Conservation (phyloP, 371 early-diverging fungal species). For the Coemansia sp. region DNA sequence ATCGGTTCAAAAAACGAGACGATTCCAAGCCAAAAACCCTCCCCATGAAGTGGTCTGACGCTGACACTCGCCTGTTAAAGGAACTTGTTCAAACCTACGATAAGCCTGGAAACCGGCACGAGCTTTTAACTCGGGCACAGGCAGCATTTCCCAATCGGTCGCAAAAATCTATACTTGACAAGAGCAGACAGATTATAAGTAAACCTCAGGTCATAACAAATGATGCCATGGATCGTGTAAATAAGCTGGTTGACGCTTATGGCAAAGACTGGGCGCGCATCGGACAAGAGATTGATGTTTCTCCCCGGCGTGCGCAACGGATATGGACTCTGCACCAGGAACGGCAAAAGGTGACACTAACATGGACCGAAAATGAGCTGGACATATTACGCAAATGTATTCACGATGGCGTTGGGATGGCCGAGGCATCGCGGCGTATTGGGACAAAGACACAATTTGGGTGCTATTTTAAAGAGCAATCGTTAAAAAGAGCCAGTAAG, state of each 20-base stretch:
- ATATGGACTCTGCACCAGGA: background rate
- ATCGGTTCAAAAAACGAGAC: too few relatives aligned
- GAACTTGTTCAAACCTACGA: too few relatives aligned
- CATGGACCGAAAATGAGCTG: background rate
- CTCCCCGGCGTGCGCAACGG: background rate
- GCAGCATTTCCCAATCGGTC: too few relatives aligned
- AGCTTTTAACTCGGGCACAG: too few relatives aligned
- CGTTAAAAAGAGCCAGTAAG: background rate
- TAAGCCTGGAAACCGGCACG: too few relatives aligned
- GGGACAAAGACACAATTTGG: background rate
- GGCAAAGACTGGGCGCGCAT: slow-evolving; percentile 20
- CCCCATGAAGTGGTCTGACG: too few relatives aligned
- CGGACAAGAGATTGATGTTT: background rate
- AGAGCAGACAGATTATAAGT: too few relatives aligned
- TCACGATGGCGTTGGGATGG: background rate
- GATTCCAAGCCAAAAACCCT: too few relatives aligned
- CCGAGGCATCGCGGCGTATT: background rate
- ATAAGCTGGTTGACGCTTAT: slow-evolving; percentile 8
- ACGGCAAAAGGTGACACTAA: background rate
- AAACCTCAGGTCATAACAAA: too few relatives aligned
- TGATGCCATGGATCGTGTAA: too few relatives aligned
- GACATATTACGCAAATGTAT: slow-evolving; percentile 4
- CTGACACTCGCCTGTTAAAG: too few relatives aligned
- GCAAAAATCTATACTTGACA: too few relatives aligned
- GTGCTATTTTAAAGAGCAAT: background rate